phyloP scores from a whole-genome alignment of 306 rosid species.

The Astragalus membranaceus region DNA sequence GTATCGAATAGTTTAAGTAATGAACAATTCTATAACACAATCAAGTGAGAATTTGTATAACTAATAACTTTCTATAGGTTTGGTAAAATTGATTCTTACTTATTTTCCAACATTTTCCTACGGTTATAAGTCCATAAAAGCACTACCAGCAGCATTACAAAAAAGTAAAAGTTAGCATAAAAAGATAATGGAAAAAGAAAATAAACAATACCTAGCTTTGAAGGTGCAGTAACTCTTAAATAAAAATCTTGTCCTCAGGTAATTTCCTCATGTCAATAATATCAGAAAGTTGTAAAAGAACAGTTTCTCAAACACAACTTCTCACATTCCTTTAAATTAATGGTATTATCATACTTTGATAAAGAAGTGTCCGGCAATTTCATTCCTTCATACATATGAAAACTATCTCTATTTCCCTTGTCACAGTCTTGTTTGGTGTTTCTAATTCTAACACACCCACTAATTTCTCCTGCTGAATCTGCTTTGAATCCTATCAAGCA shows the following conservation, averaged over 20 bases:
- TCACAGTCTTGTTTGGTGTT: no score
- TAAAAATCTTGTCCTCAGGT: background rate
- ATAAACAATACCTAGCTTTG: background rate
- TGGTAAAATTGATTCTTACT: background rate
- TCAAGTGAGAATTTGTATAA: no score
- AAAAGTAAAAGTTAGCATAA: background rate
- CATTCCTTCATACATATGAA: background rate
- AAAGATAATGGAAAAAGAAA: background rate
- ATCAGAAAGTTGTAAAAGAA: background rate
- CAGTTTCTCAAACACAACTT: constrained; percentile 23
- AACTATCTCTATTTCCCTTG: background rate
- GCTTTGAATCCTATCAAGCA: no score
- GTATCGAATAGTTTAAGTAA: background rate
- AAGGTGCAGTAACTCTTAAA: background rate
- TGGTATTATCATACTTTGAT: constrained; percentile 14
- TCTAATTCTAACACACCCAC: no score
- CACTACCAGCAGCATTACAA: no score
- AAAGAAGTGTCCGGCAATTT: constrained; percentile 36
- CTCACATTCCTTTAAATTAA: constrained; percentile 13
- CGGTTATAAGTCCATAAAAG: no score
- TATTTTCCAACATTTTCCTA: no score
- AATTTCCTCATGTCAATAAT: constrained; percentile 5
- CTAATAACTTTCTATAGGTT: background rate
- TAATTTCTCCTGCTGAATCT: no score
- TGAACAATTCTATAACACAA: background rate